Evolutionary conservation across 306 rosid genomes (phyloP).

Genomic region (Vigna radiata): DNA sequence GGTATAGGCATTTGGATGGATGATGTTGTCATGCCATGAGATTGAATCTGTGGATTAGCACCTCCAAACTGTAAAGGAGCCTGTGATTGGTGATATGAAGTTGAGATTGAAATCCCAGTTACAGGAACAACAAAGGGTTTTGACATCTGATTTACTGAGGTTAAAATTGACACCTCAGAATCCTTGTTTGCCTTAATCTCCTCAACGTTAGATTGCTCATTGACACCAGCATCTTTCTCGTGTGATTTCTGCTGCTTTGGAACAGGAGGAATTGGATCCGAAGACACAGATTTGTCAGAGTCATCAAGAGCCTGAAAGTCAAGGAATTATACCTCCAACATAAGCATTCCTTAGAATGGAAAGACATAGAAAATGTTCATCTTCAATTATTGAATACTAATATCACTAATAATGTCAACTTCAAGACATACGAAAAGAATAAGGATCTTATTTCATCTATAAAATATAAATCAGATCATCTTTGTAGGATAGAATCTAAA

Average conservation of each 20-base stretch:
- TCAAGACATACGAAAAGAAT: slow-evolving; percentile 28
- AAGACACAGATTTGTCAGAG: slow-evolving; percentile 58
- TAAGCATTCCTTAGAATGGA: slow-evolving; percentile 16
- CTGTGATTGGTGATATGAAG: slow-evolving; percentile 75
- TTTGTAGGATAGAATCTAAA: slow-evolving; percentile 10
- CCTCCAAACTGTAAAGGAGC: slow-evolving; percentile 77
- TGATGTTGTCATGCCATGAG: slow-evolving; percentile 73
- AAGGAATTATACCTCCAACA: slow-evolving; percentile 33
- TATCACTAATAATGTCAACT: background rate
- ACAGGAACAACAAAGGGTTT: slow-evolving; percentile 66
- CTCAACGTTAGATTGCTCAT: slow-evolving; percentile 56
- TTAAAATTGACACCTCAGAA: slow-evolving; percentile 53
- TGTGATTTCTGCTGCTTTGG: slow-evolving; percentile 81
- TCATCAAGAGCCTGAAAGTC: slow-evolving; percentile 75
- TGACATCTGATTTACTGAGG: slow-evolving; percentile 64
- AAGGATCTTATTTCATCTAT: slow-evolving; percentile 1
- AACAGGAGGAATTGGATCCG: slow-evolving; percentile 67
- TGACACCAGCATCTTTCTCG: slow-evolving; percentile 64
- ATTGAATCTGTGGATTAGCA: slow-evolving; percentile 78
- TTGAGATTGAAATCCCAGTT: slow-evolving; percentile 70
- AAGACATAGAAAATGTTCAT: slow-evolving; percentile 1
- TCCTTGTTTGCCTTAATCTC: slow-evolving; percentile 72
- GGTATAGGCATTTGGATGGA: slow-evolving; percentile 78
- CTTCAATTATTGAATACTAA: background rate
- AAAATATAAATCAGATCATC: background rate